A percentile compares a stretch with the other conserved stretches of the same genome.
Evolutionary conservation across 805 yeast species (phyloP).

Genomic region (Saturnispora quitensis): DNA sequence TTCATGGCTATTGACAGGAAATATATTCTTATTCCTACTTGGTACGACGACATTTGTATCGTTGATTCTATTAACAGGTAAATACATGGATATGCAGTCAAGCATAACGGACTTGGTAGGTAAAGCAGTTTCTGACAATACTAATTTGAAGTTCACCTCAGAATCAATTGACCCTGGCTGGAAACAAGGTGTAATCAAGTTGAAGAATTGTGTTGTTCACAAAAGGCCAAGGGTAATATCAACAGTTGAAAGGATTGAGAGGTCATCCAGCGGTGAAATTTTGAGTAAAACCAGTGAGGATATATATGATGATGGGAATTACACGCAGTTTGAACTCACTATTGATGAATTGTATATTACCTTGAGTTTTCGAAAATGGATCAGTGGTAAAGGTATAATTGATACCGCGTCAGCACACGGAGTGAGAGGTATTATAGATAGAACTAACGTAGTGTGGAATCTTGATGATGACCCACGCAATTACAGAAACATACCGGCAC

Average conservation of each 20-base stretch:
- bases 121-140: conserved; percentile 71
- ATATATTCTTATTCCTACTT: conserved; percentile 63
- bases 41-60: conserved; percentile 94
- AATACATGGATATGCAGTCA: conserved; percentile 85
- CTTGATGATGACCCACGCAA: conserved; percentile 76
- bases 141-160: conserved; percentile 75
- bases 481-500: conserved; percentile 60
- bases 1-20: conserved; percentile 88
- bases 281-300: conserved; percentile 11
- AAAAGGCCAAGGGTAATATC: conserved; percentile 55
- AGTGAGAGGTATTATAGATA: conserved; percentile 83
- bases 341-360: conserved; percentile 79
- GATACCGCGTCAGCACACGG: conserved; percentile 77
- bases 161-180: conserved; percentile 91
- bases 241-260: conserved; percentile 25
- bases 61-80: conserved; percentile 61
- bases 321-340: conserved; percentile 89
- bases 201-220: conserved; percentile 78
- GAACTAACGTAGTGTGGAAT: conserved; percentile 80
- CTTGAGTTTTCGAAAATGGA: conserved; percentile 75
- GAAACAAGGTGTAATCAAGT: conserved; percentile 77
- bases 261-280: conserved; percentile 14
- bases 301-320: conserved; percentile 75
- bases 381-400: conserved; percentile 81
- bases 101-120: conserved; percentile 76